Conservation (phyloP, 2,329 filamentous ascomycete species). For the Ascosphaera pollenicola region DNA sequence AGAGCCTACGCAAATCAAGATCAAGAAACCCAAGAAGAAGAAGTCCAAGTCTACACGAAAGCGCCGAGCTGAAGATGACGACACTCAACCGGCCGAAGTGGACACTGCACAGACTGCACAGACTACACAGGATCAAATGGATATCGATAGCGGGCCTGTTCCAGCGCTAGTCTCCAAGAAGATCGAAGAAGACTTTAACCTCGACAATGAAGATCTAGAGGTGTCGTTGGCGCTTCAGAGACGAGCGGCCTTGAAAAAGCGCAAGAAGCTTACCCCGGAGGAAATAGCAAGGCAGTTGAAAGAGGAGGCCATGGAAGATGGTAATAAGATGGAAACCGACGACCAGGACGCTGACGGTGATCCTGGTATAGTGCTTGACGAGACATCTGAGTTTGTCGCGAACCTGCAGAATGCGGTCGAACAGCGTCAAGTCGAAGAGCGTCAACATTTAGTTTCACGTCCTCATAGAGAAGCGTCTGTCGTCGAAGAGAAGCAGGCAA, state of each 20-base stretch:
- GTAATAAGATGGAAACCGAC: slow-evolving; percentile 35
- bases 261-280: slow-evolving; percentile 67
- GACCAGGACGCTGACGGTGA: slow-evolving; percentile 28
- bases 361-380: slow-evolving; percentile 70
- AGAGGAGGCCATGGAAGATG: slow-evolving; percentile 31
- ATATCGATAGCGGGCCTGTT: slow-evolving; percentile 40
- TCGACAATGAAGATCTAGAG: slow-evolving; percentile 86
- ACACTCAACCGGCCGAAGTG: slow-evolving; percentile 28
- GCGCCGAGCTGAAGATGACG: slow-evolving; percentile 40
- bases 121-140: slow-evolving; percentile 39
- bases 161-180: slow-evolving; percentile 33
- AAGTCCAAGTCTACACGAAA: slow-evolving; percentile 57
- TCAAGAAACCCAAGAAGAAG: slow-evolving; percentile 80
- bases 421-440: slow-evolving; percentile 31
- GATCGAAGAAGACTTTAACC: slow-evolving; percentile 40
- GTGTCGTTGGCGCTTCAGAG: slow-evolving; percentile 66
- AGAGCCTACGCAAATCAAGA: slow-evolving; percentile 65
- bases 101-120: slow-evolving; percentile 10
- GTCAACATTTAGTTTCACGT: slow-evolving; percentile 15
- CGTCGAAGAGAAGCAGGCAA: slow-evolving; percentile 8
- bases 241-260: slow-evolving; percentile 67
- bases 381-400: slow-evolving; percentile 85
- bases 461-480: slow-evolving; percentile 13
- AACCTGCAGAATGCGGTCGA: slow-evolving; percentile 52
- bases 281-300: slow-evolving; percentile 64